Evolutionary conservation across 306 rosid species (phyloP).

Genomic region (Castanopsis chinensis): DNA sequence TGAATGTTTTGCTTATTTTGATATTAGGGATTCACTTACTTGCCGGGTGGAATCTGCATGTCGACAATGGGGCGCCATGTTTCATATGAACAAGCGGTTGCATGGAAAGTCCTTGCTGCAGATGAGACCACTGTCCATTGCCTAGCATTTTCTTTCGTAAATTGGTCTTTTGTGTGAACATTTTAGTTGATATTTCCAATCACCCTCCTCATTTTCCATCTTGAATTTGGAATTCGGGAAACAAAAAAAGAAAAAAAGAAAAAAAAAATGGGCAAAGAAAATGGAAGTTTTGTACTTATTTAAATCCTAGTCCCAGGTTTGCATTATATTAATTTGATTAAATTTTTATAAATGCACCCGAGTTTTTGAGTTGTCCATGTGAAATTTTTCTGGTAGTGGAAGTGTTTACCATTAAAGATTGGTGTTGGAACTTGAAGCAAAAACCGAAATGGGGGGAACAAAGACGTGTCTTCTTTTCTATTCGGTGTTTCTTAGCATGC

Average conservation of each 20-base stretch:
- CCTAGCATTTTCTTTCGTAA: conserved; percentile 85
- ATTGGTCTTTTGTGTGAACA: conserved; percentile 95
- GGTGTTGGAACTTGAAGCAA: conserved; percentile 20
- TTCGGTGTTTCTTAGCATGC: background rate
- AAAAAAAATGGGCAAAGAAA: background rate
- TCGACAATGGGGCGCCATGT: conserved; percentile 89
- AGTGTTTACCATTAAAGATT: conserved; percentile 5
- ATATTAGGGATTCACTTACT: conserved; percentile 71
- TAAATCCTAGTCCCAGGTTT: conserved; percentile 36
- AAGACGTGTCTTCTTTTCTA: background rate
- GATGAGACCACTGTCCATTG: conserved; percentile 79
- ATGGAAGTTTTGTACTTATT: conserved; percentile 45
- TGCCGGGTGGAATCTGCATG: conserved; percentile 88
- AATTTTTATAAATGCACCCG: conserved; percentile 36
- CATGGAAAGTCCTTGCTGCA: conserved; percentile 84
- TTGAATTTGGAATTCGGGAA: conserved; percentile 26
- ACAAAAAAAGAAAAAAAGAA: background rate
- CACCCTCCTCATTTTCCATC: conserved; percentile 22
- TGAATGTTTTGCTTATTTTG: background rate
- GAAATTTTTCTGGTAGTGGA: conserved; percentile 15
- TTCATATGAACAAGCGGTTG: conserved; percentile 86
- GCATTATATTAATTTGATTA: conserved; percentile 55
- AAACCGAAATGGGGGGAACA: background rate
- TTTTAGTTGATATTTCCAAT: conserved; percentile 3
- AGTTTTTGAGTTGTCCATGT: conserved; percentile 19